Evolutionary conservation across 345 rosid species (phyloP).

Genomic region (Acer saccharum): DNA sequence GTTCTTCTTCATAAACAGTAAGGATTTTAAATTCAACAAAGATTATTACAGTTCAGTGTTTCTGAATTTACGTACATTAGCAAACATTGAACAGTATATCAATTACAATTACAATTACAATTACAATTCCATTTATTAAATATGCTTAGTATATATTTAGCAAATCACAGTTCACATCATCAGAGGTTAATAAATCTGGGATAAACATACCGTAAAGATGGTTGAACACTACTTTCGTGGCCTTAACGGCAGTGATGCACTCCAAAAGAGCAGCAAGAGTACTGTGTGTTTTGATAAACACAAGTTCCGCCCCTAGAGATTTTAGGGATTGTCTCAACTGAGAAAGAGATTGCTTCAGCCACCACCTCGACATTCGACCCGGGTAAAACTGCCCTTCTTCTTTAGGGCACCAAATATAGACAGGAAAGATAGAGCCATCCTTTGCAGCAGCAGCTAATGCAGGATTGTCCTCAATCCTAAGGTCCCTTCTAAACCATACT

Average conservation of each 20-base stretch:
- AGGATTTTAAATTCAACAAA: constrained; percentile 1
- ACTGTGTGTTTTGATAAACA: constrained; percentile 64
- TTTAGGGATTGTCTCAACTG: constrained; percentile 68
- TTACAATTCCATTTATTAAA: not conserved
- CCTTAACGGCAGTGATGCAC: constrained; percentile 59
- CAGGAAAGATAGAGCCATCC: constrained; percentile 75
- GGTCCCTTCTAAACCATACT: constrained; percentile 97
- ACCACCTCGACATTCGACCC: constrained; percentile 94
- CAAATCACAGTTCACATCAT: not conserved
- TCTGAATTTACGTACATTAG: not conserved
- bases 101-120: not conserved
- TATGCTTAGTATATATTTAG: constrained; percentile 8
- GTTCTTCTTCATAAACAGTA: not conserved
- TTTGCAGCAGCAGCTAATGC: constrained; percentile 89
- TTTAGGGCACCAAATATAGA: constrained; percentile 89
- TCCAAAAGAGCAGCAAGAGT: constrained; percentile 69
- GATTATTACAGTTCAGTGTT: not conserved
- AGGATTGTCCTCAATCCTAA: constrained; percentile 96
- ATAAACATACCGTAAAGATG: constrained; percentile 75
- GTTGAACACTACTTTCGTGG: constrained; percentile 80
- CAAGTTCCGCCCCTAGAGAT: constrained; percentile 78
- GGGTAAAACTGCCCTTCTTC: constrained; percentile 93
- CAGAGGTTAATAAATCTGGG: not conserved
- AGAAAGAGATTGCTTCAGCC: constrained; percentile 87
- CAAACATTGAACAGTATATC: not conserved